These are phyloP conservation scores for Lentinula boryana DNA, from an alignment of 768 basidiomycete species.

Conservation along the genomic window DNA sequence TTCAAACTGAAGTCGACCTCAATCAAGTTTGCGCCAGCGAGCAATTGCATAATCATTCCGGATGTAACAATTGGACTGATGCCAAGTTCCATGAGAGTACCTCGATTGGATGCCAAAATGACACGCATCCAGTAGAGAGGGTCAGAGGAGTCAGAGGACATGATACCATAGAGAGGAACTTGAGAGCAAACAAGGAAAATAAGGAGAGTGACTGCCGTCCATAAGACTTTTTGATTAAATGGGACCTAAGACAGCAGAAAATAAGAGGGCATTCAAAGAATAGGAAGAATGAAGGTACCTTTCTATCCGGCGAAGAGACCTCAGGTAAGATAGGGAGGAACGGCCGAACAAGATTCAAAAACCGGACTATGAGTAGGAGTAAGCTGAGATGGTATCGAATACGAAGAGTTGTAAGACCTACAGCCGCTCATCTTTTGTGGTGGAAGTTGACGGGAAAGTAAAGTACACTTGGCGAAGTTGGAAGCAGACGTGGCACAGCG, in stretches of 20 bases:
- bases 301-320: constrained; percentile 96
- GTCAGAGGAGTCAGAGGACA: constrained; percentile 98
- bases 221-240: constrained; percentile 97
- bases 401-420: constrained; percentile 30
- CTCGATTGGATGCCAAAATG: constrained; percentile 97
- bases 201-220: constrained; percentile 98
- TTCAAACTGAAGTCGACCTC: constrained; percentile 97
- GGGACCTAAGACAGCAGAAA: constrained; percentile 56
- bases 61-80: constrained; percentile 97
- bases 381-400: background rate
- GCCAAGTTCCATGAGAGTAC: constrained; percentile 98
- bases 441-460: constrained; percentile 17
- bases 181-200: constrained; percentile 99
- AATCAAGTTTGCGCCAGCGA: constrained; percentile 95
- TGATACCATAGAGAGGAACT: constrained; percentile 98
- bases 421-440: constrained; percentile 70
- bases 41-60: constrained; percentile 99
- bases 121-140: constrained; percentile 99
- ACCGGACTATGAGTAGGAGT: constrained; percentile 63
- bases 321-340: constrained; percentile 97
- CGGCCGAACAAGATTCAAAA: constrained; percentile 95
- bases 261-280: constrained; percentile 3
- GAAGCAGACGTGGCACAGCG: background rate
- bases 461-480: background rate
- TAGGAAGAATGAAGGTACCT: constrained; percentile 43